Evolutionary conservation across 2,329 filamentous ascomycete species (phyloP), one percentile per base, ranked within the genome.

Genomic region (Epichloe typhina): DNA sequence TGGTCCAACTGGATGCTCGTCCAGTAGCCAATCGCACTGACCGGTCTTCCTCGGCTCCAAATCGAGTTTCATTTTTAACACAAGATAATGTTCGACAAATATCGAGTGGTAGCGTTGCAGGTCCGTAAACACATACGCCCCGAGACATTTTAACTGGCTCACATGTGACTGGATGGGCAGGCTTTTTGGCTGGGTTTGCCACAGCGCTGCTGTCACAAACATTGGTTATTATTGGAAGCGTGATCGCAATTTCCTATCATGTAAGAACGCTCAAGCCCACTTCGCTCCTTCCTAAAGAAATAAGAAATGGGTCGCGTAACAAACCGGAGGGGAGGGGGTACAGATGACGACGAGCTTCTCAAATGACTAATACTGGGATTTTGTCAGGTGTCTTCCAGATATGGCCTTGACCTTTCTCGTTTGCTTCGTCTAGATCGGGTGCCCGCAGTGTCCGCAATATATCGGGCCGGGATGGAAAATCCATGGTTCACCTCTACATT

Each of bases 181-280:
- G 83, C 17, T 77, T 86, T 50, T 58, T 76, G n/a, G 67, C 75
- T 3, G 84, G 84, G 1, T 59, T 90, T 35, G 68, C 83, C 0
- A 73, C 89, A 26, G 80, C 81, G 52, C 70, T 84, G 15, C 88
- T 90, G 64, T 88, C 83, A 8, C 80, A 79, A 61, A 79, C 83
- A 1, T 68, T 90, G 46, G 82, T 84, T 1, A 60, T 89, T 15
- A 63, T 90, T 19, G 68, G 85, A 19, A 84, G 85, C 0, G 60
- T 87, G 12, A 66, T 81, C 9, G 75, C 86, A 23, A 69, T 86
- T 13, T 71, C 77, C 33, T 61, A 84, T 15, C 80, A 86, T 69
- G 82, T 84, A 69, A 55, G 72, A 59, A n/a, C 23, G n/a, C 17
- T 12, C 9, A 42, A 13, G 35, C 23, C 39, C 19, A 17, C 42